Conservation (phyloP, 352 stramenopile species). For the Globisporangium mamillatum region DNA sequence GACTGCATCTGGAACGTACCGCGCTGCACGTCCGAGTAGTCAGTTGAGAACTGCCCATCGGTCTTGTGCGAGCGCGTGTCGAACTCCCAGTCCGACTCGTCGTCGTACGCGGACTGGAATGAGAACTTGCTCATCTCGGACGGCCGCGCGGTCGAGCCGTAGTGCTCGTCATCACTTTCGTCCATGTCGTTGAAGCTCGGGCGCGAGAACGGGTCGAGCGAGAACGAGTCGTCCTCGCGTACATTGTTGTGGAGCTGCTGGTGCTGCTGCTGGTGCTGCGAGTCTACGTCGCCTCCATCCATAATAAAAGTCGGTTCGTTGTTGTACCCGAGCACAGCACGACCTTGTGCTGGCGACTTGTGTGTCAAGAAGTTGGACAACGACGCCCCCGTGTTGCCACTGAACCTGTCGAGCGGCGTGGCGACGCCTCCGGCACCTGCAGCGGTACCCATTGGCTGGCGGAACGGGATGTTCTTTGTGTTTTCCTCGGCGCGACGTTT, state of each 20-base stretch:
- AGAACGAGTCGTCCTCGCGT: conserved; percentile 54
- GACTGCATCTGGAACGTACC: conserved; percentile 56
- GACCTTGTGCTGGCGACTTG: conserved; percentile 43
- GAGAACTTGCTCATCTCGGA: conserved; percentile 72
- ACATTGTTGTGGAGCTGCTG: conserved; percentile 20
- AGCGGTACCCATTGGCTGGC: conserved; percentile 36
- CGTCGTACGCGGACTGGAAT: conserved; percentile 72
- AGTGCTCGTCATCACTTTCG: conserved; percentile 31
- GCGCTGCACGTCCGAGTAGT: conserved; percentile 25
- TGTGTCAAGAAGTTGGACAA: conserved; percentile 70
- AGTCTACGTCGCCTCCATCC: conserved; percentile 31
- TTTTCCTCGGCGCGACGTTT: conserved; percentile 52
- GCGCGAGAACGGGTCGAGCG: conserved; percentile 65
- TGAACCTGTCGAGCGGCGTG: conserved; percentile 33
- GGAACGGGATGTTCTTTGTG: conserved; percentile 78
- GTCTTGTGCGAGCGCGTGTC: conserved; percentile 41
- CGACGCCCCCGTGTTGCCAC: conserved; percentile 49
- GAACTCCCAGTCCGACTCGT: conserved; percentile 72
- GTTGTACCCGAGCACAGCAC: conserved; percentile 28
- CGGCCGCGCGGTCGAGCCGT: conserved; percentile 39
- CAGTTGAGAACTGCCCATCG: conserved; percentile 34
- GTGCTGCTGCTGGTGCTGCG: conserved; percentile 13
- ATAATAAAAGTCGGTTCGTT: conserved; percentile 39
- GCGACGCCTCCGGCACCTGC: conserved; percentile 19
- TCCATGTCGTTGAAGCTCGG: conserved; percentile 66